Conservation (phyloP, 2,329 filamentous ascomycete species). For the Xylaria sp. region DNA sequence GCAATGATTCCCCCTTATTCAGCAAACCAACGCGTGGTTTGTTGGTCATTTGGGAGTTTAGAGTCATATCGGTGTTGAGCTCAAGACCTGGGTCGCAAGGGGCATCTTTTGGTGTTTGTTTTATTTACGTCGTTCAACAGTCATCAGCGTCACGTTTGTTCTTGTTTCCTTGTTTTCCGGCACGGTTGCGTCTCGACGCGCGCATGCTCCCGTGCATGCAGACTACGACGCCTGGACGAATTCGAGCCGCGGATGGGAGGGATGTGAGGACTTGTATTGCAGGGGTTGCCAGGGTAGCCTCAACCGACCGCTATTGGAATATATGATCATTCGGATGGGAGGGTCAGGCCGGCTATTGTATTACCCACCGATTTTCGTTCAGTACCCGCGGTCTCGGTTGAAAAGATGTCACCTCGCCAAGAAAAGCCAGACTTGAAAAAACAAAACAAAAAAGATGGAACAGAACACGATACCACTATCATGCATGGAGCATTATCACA, state of each 20-base stretch:
- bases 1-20: constrained; percentile 30
- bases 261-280: constrained; percentile 4
- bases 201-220: constrained; percentile 14
- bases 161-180: constrained; percentile 10
- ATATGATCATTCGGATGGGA: constrained; percentile 4
- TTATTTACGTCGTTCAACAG: constrained; percentile 30
- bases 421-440: constrained; percentile 6
- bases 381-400: constrained; percentile 19
- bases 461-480: constrained; percentile 25
- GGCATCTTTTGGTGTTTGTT: constrained; percentile 37
- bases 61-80: constrained; percentile 33
- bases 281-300: neutral
- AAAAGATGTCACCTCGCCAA: constrained; percentile 17
- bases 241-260: constrained; percentile 7
- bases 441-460: too few relatives aligned
- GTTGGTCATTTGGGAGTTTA: constrained; percentile 33
- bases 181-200: constrained; percentile 22
- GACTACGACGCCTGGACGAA: constrained; percentile 7
- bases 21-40: constrained; percentile 31
- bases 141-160: constrained; percentile 35
- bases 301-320: constrained; percentile 8
- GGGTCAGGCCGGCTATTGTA: constrained; percentile 21
- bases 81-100: constrained; percentile 31
- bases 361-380: constrained; percentile 22
- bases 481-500: constrained; percentile 18